Percentiles rank a stretch among this genome's conserved stretches.
phyloP scores from a whole-genome alignment of 352 stramenopile species.

The Phytophthora sansomeana region DNA sequence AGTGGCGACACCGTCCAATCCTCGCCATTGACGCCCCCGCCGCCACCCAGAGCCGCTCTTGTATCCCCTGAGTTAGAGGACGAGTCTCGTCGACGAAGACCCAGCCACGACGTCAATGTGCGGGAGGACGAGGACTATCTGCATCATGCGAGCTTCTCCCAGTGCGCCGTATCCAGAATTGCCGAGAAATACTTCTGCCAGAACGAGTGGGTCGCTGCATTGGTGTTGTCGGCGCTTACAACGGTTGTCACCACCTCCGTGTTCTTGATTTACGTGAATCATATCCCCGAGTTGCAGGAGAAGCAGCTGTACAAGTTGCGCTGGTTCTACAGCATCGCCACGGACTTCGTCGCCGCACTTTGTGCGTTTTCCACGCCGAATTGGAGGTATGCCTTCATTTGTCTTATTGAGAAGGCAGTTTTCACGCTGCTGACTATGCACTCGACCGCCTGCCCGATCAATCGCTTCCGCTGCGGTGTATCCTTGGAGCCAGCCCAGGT shows the following conservation, averaged over 20 bases:
- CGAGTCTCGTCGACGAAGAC: constrained; percentile 3
- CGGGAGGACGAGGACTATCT: constrained; percentile 30
- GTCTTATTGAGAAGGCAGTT: constrained; percentile 70
- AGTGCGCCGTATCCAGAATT: constrained; percentile 44
- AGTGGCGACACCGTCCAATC: constrained; percentile 34
- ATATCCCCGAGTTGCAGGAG: constrained; percentile 51
- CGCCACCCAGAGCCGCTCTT: constrained; percentile 7
- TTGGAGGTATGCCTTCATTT: constrained; percentile 72
- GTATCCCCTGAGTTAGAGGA: constrained; percentile 21
- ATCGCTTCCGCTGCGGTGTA: constrained; percentile 69
- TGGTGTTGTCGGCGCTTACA: constrained; percentile 43
- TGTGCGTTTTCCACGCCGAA: constrained; percentile 69
- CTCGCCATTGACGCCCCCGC: constrained; percentile 22
- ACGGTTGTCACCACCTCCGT: constrained; percentile 45
- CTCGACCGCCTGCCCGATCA: constrained; percentile 73
- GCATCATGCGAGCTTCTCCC: constrained; percentile 37
- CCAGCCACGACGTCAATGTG: constrained; percentile 20
- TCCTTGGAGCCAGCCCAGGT: constrained; percentile 58
- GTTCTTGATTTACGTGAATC: constrained; percentile 51
- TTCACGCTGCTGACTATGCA: constrained; percentile 76
- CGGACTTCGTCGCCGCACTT: constrained; percentile 65
- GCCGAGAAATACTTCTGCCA: constrained; percentile 47
- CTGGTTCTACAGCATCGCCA: constrained; percentile 66
- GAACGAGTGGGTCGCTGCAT: constrained; percentile 60
- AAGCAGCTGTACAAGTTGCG: constrained; percentile 66